A percentile compares a stretch with the other conserved stretches of the same genome.
phyloP scores from a whole-genome alignment of 306 rosid species.

The Lathyrus oleraceus region DNA sequence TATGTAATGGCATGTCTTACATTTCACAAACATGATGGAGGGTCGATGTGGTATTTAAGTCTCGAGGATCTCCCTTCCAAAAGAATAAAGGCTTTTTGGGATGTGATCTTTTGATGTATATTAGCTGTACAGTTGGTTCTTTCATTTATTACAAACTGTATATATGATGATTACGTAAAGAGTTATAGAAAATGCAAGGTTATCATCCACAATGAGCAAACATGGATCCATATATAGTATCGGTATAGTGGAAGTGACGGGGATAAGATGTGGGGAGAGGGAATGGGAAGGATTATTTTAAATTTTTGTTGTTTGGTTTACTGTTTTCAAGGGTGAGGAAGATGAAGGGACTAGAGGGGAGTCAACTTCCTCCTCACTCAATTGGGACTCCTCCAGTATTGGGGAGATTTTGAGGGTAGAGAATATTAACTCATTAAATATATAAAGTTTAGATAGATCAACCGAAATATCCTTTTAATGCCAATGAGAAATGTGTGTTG shows the following conservation, averaged over 20 bases:
- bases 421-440: not conserved
- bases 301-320: not conserved
- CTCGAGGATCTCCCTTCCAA: not conserved
- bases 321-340: not conserved
- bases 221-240: not conserved
- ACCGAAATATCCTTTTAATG: not conserved
- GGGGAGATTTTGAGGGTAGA: not conserved
- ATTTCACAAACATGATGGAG: not conserved
- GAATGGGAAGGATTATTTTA: not conserved
- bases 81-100: not conserved
- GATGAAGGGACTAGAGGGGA: not conserved
- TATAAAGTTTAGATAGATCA: not conserved
- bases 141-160: not conserved
- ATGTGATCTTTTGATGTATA: not conserved
- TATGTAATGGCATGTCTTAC: not conserved
- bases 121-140: not conserved
- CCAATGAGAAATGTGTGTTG: not conserved
- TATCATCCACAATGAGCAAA: conserved; percentile 1
- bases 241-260: not conserved
- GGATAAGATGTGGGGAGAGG: not conserved
- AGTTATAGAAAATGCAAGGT: conserved; percentile 11
- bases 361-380: not conserved
- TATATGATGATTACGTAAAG: not conserved
- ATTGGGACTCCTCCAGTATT: not conserved
- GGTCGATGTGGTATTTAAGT: not conserved